phyloP scores from a whole-genome alignment of 2,329 filamentous ascomycete species.

The Hypoxylon sp. region DNA sequence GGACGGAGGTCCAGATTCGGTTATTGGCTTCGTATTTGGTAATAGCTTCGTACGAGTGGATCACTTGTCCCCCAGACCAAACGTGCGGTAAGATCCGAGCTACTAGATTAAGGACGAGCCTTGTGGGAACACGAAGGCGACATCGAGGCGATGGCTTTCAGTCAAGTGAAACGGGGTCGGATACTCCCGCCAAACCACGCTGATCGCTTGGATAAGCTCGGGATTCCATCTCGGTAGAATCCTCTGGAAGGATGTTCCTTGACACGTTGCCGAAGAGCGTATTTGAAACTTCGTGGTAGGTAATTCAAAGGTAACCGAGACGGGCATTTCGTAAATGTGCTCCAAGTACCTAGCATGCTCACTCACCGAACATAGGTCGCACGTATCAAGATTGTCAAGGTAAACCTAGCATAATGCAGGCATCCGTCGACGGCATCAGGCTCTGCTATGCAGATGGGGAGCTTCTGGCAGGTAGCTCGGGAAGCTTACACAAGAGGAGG shows the following conservation, averaged over 20 bases:
- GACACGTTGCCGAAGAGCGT: background rate
- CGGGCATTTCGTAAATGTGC: constrained; percentile 11
- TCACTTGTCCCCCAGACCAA: background rate
- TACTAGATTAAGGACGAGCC: background rate
- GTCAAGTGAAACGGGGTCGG: constrained; percentile 14
- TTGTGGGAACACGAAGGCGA: background rate
- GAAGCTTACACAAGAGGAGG: background rate
- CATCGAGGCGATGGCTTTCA: background rate
- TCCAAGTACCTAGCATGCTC: no score
- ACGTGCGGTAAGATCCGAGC: constrained; percentile 1
- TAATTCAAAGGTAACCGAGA: constrained; percentile 11
- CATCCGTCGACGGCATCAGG: background rate
- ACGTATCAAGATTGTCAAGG: background rate
- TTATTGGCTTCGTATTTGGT: background rate
- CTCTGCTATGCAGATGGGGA: background rate
- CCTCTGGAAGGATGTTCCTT: background rate
- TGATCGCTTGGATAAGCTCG: constrained; percentile 14
- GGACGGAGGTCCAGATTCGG: background rate
- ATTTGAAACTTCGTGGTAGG: background rate
- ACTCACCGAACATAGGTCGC: no score
- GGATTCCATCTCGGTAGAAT: background rate
- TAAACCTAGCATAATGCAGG: background rate
- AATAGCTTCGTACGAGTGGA: background rate
- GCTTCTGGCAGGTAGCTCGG: background rate
- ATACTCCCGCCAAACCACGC: constrained; percentile 26